Percentiles rank a stretch among this genome's conserved stretches.
phyloP scores from a whole-genome alignment of 306 rosid genomes.

The Corylus americana region DNA sequence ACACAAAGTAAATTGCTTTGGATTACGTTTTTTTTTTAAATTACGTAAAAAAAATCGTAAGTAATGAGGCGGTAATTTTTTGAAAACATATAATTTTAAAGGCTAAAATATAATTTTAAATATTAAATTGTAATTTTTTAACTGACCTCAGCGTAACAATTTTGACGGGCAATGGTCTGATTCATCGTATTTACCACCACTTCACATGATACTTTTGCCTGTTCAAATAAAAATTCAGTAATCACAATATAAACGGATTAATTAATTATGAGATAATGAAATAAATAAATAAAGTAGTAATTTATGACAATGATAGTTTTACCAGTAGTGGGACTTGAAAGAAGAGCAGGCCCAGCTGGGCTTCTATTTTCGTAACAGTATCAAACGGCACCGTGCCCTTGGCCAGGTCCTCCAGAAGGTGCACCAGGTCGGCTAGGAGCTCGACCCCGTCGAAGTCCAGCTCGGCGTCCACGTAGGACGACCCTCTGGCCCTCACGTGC shows the following conservation, averaged over 20 bases:
- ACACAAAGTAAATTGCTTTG: no score
- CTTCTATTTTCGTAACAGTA: conserved; percentile 48
- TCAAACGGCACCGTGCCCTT: conserved; percentile 64
- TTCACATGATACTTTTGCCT: conserved; percentile 69
- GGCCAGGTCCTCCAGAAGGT: conserved; percentile 62
- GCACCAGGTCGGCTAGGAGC: conserved; percentile 60
- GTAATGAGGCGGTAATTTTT: no score
- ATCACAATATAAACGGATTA: conserved; percentile 1
- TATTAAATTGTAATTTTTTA: accelerated
- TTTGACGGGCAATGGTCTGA: conserved; percentile 62
- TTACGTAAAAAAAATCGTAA: no score
- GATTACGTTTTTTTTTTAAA: no score
- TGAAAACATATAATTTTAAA: no score
- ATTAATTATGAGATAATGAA: not conserved
- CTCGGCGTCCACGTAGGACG: conserved; percentile 71
- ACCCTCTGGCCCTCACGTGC: conserved; percentile 62
- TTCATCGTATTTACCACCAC: conserved; percentile 46
- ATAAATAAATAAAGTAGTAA: no score
- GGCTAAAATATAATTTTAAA: no score
- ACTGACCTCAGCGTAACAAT: conserved; percentile 35
- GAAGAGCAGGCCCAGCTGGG: conserved; percentile 51
- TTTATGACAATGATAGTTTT: not conserved
- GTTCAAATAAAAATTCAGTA: not conserved
- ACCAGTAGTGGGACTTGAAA: conserved; percentile 62
- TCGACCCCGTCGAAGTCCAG: conserved; percentile 55